A percentile compares a stretch with the other conserved stretches of the same genome.
Evolutionary conservation across 2,329 filamentous ascomycete genomes (phyloP).

Genomic region (Eutypella sp.): DNA sequence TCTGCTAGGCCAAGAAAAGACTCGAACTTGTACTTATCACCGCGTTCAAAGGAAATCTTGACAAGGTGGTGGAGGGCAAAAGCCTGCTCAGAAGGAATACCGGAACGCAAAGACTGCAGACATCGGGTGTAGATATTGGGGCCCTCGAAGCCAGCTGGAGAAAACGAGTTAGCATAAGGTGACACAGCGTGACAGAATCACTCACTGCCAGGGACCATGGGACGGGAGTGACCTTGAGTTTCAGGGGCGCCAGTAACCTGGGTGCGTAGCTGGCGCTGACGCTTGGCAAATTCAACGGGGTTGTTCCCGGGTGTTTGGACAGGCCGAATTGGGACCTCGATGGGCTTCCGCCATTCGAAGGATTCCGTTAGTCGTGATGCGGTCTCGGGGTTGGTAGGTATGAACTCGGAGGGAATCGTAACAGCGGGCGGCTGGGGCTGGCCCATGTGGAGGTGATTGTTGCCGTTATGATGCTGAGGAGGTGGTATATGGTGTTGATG

Average conservation of each 20-base stretch:
- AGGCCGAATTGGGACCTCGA: conserved; percentile 64
- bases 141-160: conserved; percentile 60
- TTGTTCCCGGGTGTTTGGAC: conserved; percentile 73
- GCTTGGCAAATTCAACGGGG: conserved; percentile 60
- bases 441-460: conserved; percentile 25
- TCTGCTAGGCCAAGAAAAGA: conserved; percentile 86
- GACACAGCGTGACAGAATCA: conserved; percentile 16
- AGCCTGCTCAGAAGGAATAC: conserved; percentile 75
- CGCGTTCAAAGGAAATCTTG: conserved; percentile 90
- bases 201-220: conserved; percentile 59
- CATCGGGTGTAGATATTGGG: conserved; percentile 91
- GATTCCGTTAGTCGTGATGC: conserved; percentile 58
- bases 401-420: no score
- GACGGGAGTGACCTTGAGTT: conserved; percentile 43
- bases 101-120: conserved; percentile 75
- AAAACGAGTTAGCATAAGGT: conserved; percentile 16
- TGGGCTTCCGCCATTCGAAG: conserved; percentile 62
- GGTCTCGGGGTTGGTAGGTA: conserved; percentile 51
- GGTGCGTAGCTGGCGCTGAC: conserved; percentile 41
- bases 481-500: conserved; percentile 18
- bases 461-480: conserved; percentile 24
- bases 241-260: conserved; percentile 27
- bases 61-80: conserved; percentile 91
- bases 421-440: conserved; percentile 27
- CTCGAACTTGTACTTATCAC: conserved; percentile 94